Evolutionary conservation across 306 rosid genomes (phyloP).

Genomic region (Pyrus bretschneideri): DNA sequence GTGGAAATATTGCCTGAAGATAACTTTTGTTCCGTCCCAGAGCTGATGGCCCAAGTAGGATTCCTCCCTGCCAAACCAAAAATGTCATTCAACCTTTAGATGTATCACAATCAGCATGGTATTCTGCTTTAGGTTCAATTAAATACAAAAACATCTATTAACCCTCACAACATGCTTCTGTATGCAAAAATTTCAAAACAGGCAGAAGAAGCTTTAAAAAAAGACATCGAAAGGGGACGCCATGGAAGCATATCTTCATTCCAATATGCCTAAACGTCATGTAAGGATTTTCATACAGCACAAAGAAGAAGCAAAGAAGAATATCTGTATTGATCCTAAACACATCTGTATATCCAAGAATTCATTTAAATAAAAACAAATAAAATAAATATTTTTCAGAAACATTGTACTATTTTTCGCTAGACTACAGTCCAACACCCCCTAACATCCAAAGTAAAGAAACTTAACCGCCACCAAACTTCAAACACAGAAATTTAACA

Average conservation of each 20-base stretch:
- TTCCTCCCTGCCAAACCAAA: slow-evolving; percentile 61
- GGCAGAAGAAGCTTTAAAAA: not conserved
- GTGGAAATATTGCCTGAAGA: slow-evolving; percentile 58
- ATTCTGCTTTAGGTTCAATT: not conserved
- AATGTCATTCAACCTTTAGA: not conserved
- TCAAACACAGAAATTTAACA: not conserved
- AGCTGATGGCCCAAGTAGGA: slow-evolving; percentile 81
- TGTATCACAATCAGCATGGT: not conserved
- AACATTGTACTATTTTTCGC: not conserved
- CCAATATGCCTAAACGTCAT: not conserved
- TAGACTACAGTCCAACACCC: not conserved
- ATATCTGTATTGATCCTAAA: not conserved
- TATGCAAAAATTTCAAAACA: not conserved
- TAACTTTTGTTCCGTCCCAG: slow-evolving; percentile 64
- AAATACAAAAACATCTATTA: not conserved
- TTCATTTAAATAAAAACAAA: not conserved
- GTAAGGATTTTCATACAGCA: not conserved
- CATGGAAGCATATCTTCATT: not conserved
- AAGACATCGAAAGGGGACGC: not conserved
- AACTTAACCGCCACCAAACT: not conserved
- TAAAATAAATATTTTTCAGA: not conserved
- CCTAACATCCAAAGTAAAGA: not conserved
- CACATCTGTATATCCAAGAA: not conserved
- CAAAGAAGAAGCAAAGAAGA: not conserved
- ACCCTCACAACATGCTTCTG: not conserved